Evolutionary conservation across 371 early-diverging fungal genomes (phyloP), one percentile per base, ranked within the genome.

Genomic region (Rhizomucor miehei): DNA sequence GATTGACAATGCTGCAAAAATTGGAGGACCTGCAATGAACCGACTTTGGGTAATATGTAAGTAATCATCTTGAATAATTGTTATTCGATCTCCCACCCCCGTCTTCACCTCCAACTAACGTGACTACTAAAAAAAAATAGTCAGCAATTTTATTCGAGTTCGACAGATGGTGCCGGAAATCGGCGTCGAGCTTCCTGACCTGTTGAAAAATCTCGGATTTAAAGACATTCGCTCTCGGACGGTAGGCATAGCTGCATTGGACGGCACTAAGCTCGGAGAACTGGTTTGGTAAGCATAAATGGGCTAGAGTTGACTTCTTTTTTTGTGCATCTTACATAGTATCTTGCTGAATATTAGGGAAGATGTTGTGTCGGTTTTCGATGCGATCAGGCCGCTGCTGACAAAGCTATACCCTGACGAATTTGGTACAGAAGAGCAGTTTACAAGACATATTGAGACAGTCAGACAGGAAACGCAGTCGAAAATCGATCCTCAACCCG

Each of bases 211-310:
- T 13, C 45, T 23, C 13, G 45, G 45, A 11, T 45, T 45, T 9
- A 19, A 23, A 14, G 25, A 19, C 20, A 6, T 45, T 0, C 20
- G 25, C 1, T 23, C 23, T 25, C 45, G 45, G 20, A 19, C 12
- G 13, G 25, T 45, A 45, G 13, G 23, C 21, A 45, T 45, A 25
- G 23, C 45, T 20, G 45, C 25, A 25, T 23, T 45, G 45, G 45
- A 45, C 25, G 45, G 45, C 4, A 13, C 45, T 20, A 45, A 23
- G 13, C 17, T 45, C 12, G 45, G 45, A 3, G 23, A 45, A 25
- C 45, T 45, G 3, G 45, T 25, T 13, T 20, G 45, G 45, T 45
- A 45, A 29, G 29, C 29, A 5, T n/a, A n/a, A n/a, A 29, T 29
- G 8, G 8, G 29, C 29, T 29, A 29, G 5, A 29, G 8, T 8